Conservation (phyloP, 371 early-diverging fungal species). For the Mucor mucedo region DNA sequence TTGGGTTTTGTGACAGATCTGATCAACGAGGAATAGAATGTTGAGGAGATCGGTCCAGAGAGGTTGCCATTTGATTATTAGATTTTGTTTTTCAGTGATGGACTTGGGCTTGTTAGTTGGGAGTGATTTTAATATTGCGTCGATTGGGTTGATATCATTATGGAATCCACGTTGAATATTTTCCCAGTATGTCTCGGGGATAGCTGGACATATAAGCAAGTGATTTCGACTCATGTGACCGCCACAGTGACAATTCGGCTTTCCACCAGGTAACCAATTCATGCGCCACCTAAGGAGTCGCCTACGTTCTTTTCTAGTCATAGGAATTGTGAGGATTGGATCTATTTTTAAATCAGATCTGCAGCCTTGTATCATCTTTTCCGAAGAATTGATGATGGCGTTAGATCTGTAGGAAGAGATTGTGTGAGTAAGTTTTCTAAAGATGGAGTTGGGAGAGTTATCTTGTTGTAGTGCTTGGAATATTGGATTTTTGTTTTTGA, state of each 20-base stretch:
- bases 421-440: background rate
- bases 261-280: constrained; percentile 19
- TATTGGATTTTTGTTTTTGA: background rate
- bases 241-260: constrained; percentile 6
- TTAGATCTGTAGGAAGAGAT: constrained; percentile 1
- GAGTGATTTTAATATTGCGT: no score
- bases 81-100: no score
- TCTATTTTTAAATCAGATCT: background rate
- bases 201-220: constrained; percentile 1
- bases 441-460: background rate
- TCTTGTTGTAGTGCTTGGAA: background rate
- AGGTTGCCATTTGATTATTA: no score
- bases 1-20: no score
- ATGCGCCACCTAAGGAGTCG: constrained; percentile 19
- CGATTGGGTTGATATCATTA: no score
- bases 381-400: background rate
- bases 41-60: no score
- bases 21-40: no score
- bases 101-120: no score
- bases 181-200: background rate
- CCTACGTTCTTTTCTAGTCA: constrained; percentile 9
- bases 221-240: constrained; percentile 4
- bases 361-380: no score
- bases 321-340: constrained; percentile 7
- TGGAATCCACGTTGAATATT: no score